Conservation (phyloP, 768 basidiomycete species). For the Pholiota conissans region DNA sequence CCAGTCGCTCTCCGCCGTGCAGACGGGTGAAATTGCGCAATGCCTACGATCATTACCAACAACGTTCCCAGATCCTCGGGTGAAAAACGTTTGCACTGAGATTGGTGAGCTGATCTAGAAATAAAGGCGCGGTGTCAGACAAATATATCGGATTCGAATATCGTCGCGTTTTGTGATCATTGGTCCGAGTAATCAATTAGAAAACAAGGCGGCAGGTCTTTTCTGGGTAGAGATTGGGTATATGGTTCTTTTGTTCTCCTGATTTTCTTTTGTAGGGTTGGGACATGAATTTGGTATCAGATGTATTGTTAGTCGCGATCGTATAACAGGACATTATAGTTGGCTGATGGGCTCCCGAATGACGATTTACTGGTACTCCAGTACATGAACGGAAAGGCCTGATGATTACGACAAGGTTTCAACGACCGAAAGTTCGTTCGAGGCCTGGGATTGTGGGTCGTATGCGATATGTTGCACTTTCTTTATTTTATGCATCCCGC, state of each 20-base stretch:
- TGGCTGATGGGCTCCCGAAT: too few relatives aligned
- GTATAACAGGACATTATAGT: not conserved
- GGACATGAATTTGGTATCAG: not conserved
- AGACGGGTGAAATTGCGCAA: slow-evolving; percentile 40
- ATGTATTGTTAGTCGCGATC: not conserved
- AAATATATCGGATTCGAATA: too few relatives aligned
- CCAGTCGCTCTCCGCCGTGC: slow-evolving; percentile 35
- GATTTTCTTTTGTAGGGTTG: not conserved
- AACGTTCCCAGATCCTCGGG: slow-evolving; percentile 59
- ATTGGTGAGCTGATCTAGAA: slow-evolving; percentile 38
- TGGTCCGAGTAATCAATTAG: not conserved
- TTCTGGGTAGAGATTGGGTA: not conserved
- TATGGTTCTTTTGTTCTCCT: not conserved
- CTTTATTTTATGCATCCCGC: too few relatives aligned
- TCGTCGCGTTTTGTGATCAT: not conserved
- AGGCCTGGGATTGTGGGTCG: too few relatives aligned
- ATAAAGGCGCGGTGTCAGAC: too few relatives aligned
- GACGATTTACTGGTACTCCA: too few relatives aligned
- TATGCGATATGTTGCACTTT: too few relatives aligned
- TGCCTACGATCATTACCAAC: slow-evolving; percentile 39
- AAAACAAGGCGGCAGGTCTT: not conserved
- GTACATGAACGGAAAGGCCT: too few relatives aligned
- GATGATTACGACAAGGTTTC: too few relatives aligned
- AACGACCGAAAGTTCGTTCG: too few relatives aligned
- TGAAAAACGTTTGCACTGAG: slow-evolving; percentile 50